Evolutionary conservation across 441 rosid genomes (phyloP).

Genomic region (Bruguiera hainesii): DNA sequence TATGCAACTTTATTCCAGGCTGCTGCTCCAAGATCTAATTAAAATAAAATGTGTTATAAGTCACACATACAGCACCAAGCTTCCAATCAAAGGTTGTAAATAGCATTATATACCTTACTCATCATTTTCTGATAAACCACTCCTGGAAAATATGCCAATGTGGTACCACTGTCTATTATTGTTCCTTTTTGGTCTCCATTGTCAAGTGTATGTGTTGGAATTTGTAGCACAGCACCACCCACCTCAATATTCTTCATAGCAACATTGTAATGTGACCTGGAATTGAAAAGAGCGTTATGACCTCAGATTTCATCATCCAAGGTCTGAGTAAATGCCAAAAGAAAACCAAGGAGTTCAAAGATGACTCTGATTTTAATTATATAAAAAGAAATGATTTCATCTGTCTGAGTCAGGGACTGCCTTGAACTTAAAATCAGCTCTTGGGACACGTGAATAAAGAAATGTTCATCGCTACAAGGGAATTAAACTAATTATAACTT

Average conservation of each 20-base stretch:
- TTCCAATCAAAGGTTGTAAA: conserved; percentile 13
- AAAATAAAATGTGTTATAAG: conserved; percentile 4
- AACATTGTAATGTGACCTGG: conserved; percentile 89
- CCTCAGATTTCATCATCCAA: conserved; percentile 10
- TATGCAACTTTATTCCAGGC: conserved; percentile 48
- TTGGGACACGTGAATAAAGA: too few relatives aligned
- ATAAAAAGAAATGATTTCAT: too few relatives aligned
- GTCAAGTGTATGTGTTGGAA: conserved; percentile 54
- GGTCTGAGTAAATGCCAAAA: background rate
- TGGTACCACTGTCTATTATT: conserved; percentile 94
- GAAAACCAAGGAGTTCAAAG: background rate
- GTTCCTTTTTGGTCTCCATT: conserved; percentile 57
- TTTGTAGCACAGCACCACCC: conserved; percentile 46
- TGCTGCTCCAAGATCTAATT: conserved; percentile 54
- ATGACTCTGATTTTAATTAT: background rate
- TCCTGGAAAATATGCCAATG: conserved; percentile 78
- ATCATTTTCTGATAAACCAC: conserved; percentile 47
- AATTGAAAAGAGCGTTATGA: conserved; percentile 23
- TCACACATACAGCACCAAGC: background rate
- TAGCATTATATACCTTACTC: conserved; percentile 34
- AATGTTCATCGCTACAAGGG: too few relatives aligned
- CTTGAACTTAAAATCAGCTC: too few relatives aligned
- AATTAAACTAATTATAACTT: too few relatives aligned
- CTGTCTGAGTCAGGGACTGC: too few relatives aligned
- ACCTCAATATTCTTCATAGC: conserved; percentile 67